These are phyloP conservation scores for Stropharia rugosoannulata DNA, from an alignment of 768 basidiomycete genomes.

Conservation along the genomic window DNA sequence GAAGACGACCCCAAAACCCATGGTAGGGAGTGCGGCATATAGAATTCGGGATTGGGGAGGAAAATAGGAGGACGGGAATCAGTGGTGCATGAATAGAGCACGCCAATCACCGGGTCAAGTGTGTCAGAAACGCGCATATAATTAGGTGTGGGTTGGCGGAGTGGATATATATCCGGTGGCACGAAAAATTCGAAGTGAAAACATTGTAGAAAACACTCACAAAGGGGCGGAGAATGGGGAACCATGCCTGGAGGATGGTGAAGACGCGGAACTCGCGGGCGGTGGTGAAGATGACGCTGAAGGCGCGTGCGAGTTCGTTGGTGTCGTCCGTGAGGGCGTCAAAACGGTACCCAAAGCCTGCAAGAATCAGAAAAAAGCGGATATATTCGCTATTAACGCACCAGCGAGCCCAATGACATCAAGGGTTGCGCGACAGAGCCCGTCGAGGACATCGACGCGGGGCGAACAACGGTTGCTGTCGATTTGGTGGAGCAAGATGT, in stretches of 20 bases:
- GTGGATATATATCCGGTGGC: neutral
- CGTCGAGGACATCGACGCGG: slow-evolving; percentile 58
- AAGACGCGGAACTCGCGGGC: slow-evolving; percentile 51
- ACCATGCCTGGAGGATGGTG: slow-evolving; percentile 56
- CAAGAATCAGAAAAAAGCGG: neutral
- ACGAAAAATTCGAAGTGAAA: neutral
- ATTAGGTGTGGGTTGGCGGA: neutral
- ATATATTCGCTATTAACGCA: slow-evolving; percentile 4
- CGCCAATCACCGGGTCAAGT: neutral
- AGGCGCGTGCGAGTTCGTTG: slow-evolving; percentile 56
- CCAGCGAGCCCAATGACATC: slow-evolving; percentile 78
- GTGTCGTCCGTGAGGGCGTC: slow-evolving; percentile 30
- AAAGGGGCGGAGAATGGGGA: slow-evolving; percentile 52
- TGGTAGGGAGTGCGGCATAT: no score
- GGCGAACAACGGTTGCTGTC: slow-evolving; percentile 12
- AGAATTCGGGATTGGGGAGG: no score
- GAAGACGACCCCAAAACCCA: no score
- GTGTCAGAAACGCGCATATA: neutral
- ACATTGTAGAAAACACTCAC: slow-evolving; percentile 33
- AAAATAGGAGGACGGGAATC: no score
- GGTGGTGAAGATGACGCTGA: slow-evolving; percentile 51
- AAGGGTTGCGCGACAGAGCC: slow-evolving; percentile 66
- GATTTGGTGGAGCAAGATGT: slow-evolving; percentile 36
- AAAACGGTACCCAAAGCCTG: slow-evolving; percentile 30
- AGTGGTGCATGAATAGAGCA: no score